Evolutionary conservation across 1,284 basidiomycete species (phyloP).

Genomic region (Leccinum fuscescens): DNA sequence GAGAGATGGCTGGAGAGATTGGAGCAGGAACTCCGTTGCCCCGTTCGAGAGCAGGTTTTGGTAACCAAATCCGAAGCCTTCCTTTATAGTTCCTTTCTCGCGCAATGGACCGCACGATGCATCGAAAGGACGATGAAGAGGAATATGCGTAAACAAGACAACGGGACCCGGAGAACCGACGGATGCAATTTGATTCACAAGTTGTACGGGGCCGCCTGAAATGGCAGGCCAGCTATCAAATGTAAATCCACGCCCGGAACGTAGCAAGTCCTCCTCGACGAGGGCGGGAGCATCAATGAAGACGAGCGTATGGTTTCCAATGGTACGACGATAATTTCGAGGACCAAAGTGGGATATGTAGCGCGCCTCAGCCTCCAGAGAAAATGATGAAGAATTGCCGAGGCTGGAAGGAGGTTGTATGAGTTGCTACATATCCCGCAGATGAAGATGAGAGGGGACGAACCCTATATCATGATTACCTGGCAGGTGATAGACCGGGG

Average conservation of each 20-base stretch:
- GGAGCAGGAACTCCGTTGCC: constrained; percentile 68
- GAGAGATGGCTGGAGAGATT: constrained; percentile 59
- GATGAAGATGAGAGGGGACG: constrained; percentile 16
- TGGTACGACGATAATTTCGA: constrained; percentile 47
- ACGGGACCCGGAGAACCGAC: constrained; percentile 43
- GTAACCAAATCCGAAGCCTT: constrained; percentile 79
- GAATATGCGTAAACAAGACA: constrained; percentile 81
- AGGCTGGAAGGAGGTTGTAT: constrained; percentile 35
- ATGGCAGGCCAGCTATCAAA: constrained; percentile 62
- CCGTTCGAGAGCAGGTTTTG: constrained; percentile 77
- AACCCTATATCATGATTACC: constrained; percentile 87
- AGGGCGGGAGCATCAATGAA: constrained; percentile 70
- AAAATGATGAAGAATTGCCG: constrained; percentile 51
- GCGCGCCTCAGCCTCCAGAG: constrained; percentile 48
- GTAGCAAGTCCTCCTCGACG: constrained; percentile 73
- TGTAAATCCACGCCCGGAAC: constrained; percentile 49
- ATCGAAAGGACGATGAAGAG: constrained; percentile 69
- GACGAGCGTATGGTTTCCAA: constrained; percentile 70
- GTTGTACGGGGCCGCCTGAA: constrained; percentile 66
- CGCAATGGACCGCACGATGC: constrained; percentile 74
- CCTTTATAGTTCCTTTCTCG: constrained; percentile 68
- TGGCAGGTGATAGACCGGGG: constrained; percentile 66
- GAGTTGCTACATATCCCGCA: neutral
- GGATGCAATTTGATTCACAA: constrained; percentile 59
- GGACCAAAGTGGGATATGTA: constrained; percentile 59